These are phyloP conservation scores for Fonsecaea monophora DNA, from an alignment of 2,329 filamentous ascomycete genomes.

Conservation along the genomic window DNA sequence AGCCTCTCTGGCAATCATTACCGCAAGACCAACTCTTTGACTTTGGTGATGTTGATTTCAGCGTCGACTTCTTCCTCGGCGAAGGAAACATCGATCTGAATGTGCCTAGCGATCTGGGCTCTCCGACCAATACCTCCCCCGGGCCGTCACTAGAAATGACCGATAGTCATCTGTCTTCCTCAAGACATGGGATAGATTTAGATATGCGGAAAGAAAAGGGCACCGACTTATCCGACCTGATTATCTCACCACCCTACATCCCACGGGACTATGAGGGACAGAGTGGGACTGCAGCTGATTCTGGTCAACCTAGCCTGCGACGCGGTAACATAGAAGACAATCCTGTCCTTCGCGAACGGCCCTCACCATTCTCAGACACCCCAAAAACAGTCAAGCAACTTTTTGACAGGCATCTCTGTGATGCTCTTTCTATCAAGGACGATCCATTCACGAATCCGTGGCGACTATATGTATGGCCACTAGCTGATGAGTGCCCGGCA, in stretches of 20 bases:
- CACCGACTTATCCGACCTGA: not conserved
- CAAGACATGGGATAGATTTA: not conserved
- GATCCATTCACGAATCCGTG: constrained; percentile 26
- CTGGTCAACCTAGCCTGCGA: not conserved
- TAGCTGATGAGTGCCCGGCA: constrained; percentile 15
- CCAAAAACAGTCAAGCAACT: constrained; percentile 16
- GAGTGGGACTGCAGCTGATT: not conserved
- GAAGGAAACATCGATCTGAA: constrained; percentile 11
- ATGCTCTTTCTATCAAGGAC: constrained; percentile 28
- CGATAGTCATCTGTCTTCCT: not conserved
- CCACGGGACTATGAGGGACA: not conserved
- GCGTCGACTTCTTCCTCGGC: constrained; percentile 10
- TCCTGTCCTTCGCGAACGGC: not conserved
- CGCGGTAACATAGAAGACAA: not conserved
- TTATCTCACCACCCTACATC: not conserved
- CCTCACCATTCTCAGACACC: not conserved
- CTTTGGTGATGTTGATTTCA: constrained; percentile 18
- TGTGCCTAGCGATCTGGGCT: constrained; percentile 14
- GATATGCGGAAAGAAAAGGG: not conserved
- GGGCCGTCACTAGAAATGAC: not conserved
- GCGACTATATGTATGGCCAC: constrained; percentile 18
- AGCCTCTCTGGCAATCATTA: constrained; percentile 11
- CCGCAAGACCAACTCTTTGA: constrained; percentile 18
- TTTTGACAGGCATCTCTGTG: constrained; percentile 22
- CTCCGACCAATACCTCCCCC: constrained; percentile 6